Evolutionary conservation across 495 filamentous ascomycete species (phyloP).

Genomic region (Opeltia flavorubescens): DNA sequence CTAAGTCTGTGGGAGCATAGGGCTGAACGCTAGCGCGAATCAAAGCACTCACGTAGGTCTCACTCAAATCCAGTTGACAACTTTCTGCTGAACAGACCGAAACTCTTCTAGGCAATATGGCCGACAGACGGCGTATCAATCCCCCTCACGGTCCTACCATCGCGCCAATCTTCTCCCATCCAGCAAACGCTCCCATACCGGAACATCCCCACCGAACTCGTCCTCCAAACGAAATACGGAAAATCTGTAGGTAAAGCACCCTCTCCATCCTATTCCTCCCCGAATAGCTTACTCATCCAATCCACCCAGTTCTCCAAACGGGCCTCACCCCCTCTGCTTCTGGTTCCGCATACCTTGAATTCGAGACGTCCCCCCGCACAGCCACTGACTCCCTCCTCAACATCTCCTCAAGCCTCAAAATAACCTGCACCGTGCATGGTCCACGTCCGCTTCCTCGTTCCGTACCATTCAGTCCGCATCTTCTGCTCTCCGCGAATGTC

Average conservation of each 20-base stretch:
- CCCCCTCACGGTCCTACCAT: constrained; percentile 65
- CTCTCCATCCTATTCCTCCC: neutral
- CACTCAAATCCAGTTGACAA: neutral
- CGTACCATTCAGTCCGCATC: constrained; percentile 75
- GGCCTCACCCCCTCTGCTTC: constrained; percentile 85
- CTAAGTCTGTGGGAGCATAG: too few species aligned
- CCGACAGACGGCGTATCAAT: constrained; percentile 84
- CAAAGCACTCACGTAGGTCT: too few species aligned
- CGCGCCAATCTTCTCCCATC: constrained; percentile 50
- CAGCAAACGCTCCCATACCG: constrained; percentile 22
- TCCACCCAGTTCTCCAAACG: constrained; percentile 63
- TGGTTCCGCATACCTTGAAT: constrained; percentile 87
- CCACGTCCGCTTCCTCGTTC: constrained; percentile 82
- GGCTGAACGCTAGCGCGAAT: too few species aligned
- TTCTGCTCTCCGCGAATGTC: constrained; percentile 79
- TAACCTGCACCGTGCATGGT: constrained; percentile 84
- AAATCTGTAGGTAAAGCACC: constrained; percentile 54
- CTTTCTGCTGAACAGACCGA: neutral
- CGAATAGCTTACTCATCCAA: neutral
- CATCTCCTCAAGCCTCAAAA: constrained; percentile 56
- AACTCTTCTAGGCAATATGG: constrained; percentile 33
- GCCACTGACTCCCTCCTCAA: constrained; percentile 36
- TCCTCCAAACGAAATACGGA: constrained; percentile 52
- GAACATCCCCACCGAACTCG: constrained; percentile 36
- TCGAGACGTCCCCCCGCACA: constrained; percentile 43